A percentile compares a stretch with the other conserved stretches of the same genome.
phyloP scores from a whole-genome alignment of 441 rosid species.

The Arabidopsis lyrata region DNA sequence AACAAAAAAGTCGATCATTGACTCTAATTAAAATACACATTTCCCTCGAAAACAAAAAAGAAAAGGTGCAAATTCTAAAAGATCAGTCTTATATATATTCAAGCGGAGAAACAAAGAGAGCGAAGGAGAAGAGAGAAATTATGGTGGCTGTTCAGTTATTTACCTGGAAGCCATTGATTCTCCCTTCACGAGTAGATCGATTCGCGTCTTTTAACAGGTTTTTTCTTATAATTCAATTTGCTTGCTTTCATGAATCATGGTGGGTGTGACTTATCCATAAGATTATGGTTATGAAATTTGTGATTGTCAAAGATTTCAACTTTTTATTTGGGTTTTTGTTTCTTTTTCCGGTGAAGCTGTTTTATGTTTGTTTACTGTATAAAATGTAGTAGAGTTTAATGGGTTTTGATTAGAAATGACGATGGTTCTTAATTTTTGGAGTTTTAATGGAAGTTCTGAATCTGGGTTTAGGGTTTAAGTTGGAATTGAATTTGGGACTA shows the following conservation, averaged over 20 bases:
- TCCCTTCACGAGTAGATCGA: slow-evolving; percentile 42
- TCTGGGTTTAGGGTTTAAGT: slow-evolving; percentile 33
- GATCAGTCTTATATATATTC: not conserved
- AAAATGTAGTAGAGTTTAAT: slow-evolving; percentile 14
- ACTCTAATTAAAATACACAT: not conserved
- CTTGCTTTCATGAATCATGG: not conserved
- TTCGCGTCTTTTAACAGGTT: slow-evolving; percentile 51
- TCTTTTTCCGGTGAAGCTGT: not conserved
- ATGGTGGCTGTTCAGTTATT: slow-evolving; percentile 57
- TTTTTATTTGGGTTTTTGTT: not conserved
- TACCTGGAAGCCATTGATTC: slow-evolving; percentile 56
- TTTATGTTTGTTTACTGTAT: slow-evolving; percentile 3
- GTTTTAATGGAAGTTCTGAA: not conserved
- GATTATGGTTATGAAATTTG: not conserved
- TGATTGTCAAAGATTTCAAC: not conserved
- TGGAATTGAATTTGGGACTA: not conserved
- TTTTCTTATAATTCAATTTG: not conserved
- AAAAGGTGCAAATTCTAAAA: not conserved
- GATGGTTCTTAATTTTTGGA: not conserved
- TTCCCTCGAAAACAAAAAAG: slow-evolving; percentile 10
- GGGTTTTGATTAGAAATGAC: not conserved
- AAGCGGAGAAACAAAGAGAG: slow-evolving; percentile 19
- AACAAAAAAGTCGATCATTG: too few species aligned
- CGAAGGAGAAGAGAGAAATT: not conserved
- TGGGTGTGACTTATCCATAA: not conserved